A percentile compares a stretch with the other conserved stretches of the same genome.
Evolutionary conservation across 768 basidiomycete species (phyloP).

Genomic region (Royoungia palumana): DNA sequence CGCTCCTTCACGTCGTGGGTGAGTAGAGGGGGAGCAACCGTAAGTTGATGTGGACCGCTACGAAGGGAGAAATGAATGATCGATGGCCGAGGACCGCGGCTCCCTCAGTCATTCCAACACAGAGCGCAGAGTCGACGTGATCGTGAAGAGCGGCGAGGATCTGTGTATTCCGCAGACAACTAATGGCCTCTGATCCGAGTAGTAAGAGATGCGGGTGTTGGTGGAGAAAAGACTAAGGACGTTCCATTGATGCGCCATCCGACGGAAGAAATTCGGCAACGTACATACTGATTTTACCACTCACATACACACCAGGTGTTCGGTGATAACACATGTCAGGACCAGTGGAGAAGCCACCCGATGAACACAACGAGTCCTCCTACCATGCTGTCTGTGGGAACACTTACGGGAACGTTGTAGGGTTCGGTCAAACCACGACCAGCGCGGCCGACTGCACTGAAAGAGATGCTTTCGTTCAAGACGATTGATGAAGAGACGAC

Average conservation of each 20-base stretch:
- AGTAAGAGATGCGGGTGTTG: conserved; percentile 86
- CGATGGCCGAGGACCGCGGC: conserved; percentile 82
- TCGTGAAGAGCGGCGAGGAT: conserved; percentile 76
- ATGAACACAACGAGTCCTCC: conserved; percentile 81
- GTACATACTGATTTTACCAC: neutral
- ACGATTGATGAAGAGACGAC: conserved; percentile 94
- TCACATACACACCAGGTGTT: conserved; percentile 67
- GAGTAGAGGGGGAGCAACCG: conserved; percentile 29
- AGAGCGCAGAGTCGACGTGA: conserved; percentile 71
- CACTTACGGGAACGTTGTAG: conserved; percentile 84
- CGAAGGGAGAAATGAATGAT: conserved; percentile 81
- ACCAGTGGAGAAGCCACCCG: conserved; percentile 96
- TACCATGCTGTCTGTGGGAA: conserved; percentile 89
- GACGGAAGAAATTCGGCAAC: neutral
- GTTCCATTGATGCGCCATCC: conserved; percentile 89
- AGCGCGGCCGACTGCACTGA: conserved; percentile 88
- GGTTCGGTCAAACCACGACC: conserved; percentile 94
- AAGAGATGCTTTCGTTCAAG: conserved; percentile 91
- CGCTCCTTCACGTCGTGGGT: conserved; percentile 71
- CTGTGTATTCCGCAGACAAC: conserved; percentile 69
- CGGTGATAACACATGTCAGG: conserved; percentile 71
- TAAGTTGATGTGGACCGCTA: conserved; percentile 21
- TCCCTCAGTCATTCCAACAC: conserved; percentile 76
- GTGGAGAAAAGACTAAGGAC: conserved; percentile 93
- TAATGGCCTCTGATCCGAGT: conserved; percentile 85